phyloP scores from a whole-genome alignment of 2,329 filamentous ascomycete genomes.

The Fusarium phyllophilum region DNA sequence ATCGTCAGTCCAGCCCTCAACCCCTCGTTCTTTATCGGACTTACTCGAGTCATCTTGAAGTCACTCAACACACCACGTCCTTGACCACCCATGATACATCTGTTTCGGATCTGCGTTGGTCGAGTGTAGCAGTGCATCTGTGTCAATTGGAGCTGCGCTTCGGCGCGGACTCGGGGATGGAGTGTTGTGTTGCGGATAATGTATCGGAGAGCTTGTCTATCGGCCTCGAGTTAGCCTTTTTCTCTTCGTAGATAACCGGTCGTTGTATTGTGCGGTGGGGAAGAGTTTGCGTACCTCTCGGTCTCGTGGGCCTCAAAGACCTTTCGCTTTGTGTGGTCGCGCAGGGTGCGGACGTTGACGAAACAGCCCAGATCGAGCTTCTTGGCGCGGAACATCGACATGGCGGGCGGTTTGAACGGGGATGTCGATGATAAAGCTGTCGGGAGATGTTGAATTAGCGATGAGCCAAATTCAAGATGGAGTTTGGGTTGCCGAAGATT shows the following conservation, averaged over 20 bases:
- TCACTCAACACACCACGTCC: conserved; percentile 89
- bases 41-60: conserved; percentile 90
- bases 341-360: conserved; percentile 85
- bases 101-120: conserved; percentile 91
- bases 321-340: conserved; percentile 97
- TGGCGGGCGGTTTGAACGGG: conserved; percentile 54
- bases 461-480: conserved; percentile 19
- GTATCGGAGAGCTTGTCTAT: conserved; percentile 90
- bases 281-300: conserved; percentile 72
- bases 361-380: conserved; percentile 90
- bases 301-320: conserved; percentile 88
- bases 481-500: conserved; percentile 24
- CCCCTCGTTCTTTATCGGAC: conserved; percentile 49
- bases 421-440: conserved; percentile 29
- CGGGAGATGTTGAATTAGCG: conserved; percentile 14
- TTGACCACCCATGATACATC: conserved; percentile 92
- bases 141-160: conserved; percentile 90
- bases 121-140: conserved; percentile 98
- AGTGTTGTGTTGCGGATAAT: conserved; percentile 93
- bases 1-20: conserved; percentile 40
- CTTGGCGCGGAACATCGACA: conserved; percentile 90
- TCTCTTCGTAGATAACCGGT: too few relatives aligned
- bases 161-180: conserved; percentile 81
- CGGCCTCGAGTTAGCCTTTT: conserved; percentile 3
- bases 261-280: background rate